Evolutionary conservation across 2,329 filamentous ascomycete species (phyloP).

Genomic region (Colletotrichum sp.): DNA sequence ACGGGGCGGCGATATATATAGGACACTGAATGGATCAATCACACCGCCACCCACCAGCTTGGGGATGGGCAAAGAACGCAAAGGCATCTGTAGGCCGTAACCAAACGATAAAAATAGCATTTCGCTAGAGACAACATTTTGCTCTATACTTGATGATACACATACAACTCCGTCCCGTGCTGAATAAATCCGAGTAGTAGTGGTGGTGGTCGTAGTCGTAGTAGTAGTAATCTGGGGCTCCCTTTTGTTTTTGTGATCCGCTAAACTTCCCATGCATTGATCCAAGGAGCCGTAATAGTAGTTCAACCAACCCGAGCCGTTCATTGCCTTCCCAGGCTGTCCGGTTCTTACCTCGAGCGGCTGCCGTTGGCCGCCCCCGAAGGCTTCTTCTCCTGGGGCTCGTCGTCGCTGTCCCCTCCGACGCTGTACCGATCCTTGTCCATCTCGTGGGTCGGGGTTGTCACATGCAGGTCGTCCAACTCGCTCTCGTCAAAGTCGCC

Average conservation of each 20-base stretch:
- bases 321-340: not conserved
- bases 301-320: not conserved
- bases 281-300: not conserved
- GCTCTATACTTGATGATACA: constrained; percentile 3
- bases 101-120: not conserved
- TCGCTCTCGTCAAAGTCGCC: constrained; percentile 71
- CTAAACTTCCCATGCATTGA: constrained; percentile 10
- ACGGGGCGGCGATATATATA: not conserved
- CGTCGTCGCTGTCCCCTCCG: constrained; percentile 62
- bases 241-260: not conserved
- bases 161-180: constrained; percentile 12
- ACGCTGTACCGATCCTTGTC: constrained; percentile 59
- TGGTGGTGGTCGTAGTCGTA: not conserved
- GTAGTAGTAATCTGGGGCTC: not conserved
- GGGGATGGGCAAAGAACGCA: not conserved
- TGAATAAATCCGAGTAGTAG: not conserved
- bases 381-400: constrained; percentile 34
- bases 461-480: constrained; percentile 64
- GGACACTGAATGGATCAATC: not conserved
- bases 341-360: constrained; percentile 7
- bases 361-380: constrained; percentile 18
- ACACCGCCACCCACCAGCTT: not conserved
- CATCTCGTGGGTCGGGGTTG: constrained; percentile 47
- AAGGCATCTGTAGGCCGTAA: not conserved
- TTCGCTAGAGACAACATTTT: not conserved